A percentile compares a stretch with the other conserved stretches of the same genome.
Conservation (phyloP, 352 stramenopile species). For the Hyaloperonospora arabidopsidis region DNA sequence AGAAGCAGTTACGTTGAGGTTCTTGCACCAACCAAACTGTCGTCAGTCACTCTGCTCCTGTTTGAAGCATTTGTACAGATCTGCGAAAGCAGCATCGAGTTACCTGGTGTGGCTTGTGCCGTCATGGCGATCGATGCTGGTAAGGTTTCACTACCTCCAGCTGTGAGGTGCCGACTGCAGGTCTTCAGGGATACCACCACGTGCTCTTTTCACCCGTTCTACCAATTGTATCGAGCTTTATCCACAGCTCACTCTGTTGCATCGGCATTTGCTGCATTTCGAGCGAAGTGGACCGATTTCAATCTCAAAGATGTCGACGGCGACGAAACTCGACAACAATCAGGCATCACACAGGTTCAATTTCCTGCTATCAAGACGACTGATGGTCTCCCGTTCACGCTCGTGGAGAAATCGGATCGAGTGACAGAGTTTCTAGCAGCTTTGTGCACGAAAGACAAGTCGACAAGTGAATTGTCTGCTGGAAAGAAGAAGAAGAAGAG, state of each 20-base stretch:
- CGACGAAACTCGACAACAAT: neutral
- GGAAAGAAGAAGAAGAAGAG: slow-evolving; percentile 25
- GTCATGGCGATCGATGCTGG: no score
- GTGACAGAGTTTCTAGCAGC: slow-evolving; percentile 22
- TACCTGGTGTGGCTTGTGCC: neutral
- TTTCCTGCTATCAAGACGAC: slow-evolving; percentile 13
- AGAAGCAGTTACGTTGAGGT: neutral
- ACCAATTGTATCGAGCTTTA: slow-evolving; percentile 32
- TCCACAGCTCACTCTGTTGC: slow-evolving; percentile 5
- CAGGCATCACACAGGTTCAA: slow-evolving; percentile 17
- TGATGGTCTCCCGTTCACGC: slow-evolving; percentile 1
- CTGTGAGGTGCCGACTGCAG: slow-evolving; percentile 7
- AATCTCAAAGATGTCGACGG: slow-evolving; percentile 10
- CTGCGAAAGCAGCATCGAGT: slow-evolving; percentile 12
- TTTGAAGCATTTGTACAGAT: slow-evolving; percentile 28
- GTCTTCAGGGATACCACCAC: slow-evolving; percentile 18
- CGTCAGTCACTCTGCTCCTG: slow-evolving; percentile 31
- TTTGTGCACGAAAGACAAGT: neutral
- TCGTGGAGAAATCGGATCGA: slow-evolving; percentile 26
- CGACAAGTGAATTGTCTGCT: neutral
- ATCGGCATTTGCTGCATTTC: slow-evolving; percentile 22
- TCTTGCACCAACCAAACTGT: slow-evolving; percentile 5
- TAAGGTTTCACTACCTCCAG: neutral
- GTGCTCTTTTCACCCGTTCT: slow-evolving; percentile 57
- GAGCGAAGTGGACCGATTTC: slow-evolving; percentile 18